These are phyloP conservation scores for Cryptosporidium bovis DNA, from an alignment of 169 alveolate genomes.

Conservation along the genomic window DNA sequence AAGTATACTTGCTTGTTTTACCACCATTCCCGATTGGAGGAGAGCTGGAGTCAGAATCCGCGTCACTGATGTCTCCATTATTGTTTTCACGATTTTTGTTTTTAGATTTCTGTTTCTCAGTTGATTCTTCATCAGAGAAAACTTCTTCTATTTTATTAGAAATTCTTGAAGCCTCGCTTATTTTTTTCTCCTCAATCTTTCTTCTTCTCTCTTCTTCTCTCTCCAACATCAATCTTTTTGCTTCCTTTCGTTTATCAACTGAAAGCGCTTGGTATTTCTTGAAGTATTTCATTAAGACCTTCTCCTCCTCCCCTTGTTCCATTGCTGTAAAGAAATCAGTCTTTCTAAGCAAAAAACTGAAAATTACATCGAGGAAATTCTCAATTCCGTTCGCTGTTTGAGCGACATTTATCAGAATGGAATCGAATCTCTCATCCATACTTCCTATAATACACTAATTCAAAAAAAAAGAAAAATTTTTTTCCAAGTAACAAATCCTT, in stretches of 20 bases:
- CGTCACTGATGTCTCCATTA: slow-evolving; percentile 77
- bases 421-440: slow-evolving; percentile 85
- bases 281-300: slow-evolving; percentile 78
- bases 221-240: slow-evolving; percentile 77
- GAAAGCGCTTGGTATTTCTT: slow-evolving; percentile 79
- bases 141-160: slow-evolving; percentile 78
- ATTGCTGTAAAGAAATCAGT: slow-evolving; percentile 93
- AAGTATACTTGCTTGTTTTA: slow-evolving; percentile 89
- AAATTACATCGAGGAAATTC: slow-evolving; percentile 89
- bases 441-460: slow-evolving; percentile 1
- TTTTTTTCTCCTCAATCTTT: slow-evolving; percentile 80
- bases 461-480: too few species aligned
- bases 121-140: slow-evolving; percentile 75
- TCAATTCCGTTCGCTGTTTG: slow-evolving; percentile 94
- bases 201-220: slow-evolving; percentile 81
- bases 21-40: slow-evolving; percentile 90
- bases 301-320: slow-evolving; percentile 80
- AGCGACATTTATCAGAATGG: slow-evolving; percentile 89
- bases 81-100: slow-evolving; percentile 51
- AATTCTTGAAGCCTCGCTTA: slow-evolving; percentile 78
- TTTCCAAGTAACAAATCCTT: too few species aligned
- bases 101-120: slow-evolving; percentile 18
- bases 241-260: slow-evolving; percentile 76
- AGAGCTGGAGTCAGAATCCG: slow-evolving; percentile 53
- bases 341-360: slow-evolving; percentile 94